A percentile compares a stretch with the other conserved stretches of the same genome.
Conservation (phyloP, 2,329 filamentous ascomycete species). For the Aspergillus pseudotamarii region DNA sequence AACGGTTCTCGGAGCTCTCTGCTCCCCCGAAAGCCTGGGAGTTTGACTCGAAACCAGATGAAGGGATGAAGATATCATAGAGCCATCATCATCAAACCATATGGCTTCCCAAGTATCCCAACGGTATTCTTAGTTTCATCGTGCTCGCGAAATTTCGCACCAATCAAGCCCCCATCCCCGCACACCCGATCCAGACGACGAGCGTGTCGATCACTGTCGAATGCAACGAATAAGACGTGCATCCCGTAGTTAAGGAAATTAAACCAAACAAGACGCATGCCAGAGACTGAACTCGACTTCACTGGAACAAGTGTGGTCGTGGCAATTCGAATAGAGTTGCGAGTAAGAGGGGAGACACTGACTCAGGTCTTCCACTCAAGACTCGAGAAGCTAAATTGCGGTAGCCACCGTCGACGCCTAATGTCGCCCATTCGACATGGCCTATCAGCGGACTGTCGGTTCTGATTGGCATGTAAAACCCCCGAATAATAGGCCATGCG, state of each 20-base stretch:
- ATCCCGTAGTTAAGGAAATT: not conserved
- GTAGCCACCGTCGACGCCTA: constrained; percentile 26
- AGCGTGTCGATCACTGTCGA: constrained; percentile 30
- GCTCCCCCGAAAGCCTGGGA: constrained; percentile 3
- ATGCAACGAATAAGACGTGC: constrained; percentile 9
- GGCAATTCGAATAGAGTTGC: constrained; percentile 11
- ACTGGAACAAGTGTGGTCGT: constrained; percentile 4
- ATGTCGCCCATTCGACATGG: constrained; percentile 20
- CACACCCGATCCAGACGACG: constrained; percentile 28
- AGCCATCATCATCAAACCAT: constrained; percentile 17
- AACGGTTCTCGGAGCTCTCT: constrained; percentile 2
- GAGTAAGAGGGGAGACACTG: not conserved
- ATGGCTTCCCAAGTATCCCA: constrained; percentile 16
- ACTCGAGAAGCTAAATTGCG: constrained; percentile 9
- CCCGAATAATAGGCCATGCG: constrained; percentile 29
- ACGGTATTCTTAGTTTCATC: constrained; percentile 13
- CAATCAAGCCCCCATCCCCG: constrained; percentile 29
- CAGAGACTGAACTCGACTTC: not conserved
- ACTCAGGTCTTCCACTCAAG: not conserved
- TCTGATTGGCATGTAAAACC: constrained; percentile 34
- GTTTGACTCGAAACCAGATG: not conserved
- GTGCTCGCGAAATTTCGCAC: constrained; percentile 32
- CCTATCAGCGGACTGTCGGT: constrained; percentile 2
- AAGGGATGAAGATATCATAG: constrained; percentile 7
- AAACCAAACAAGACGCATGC: constrained; percentile 8